Evolutionary conservation across 2,329 filamentous ascomycete species (phyloP), one percentile per base, ranked within the genome.

Genomic region (Cladosporium sp.): DNA sequence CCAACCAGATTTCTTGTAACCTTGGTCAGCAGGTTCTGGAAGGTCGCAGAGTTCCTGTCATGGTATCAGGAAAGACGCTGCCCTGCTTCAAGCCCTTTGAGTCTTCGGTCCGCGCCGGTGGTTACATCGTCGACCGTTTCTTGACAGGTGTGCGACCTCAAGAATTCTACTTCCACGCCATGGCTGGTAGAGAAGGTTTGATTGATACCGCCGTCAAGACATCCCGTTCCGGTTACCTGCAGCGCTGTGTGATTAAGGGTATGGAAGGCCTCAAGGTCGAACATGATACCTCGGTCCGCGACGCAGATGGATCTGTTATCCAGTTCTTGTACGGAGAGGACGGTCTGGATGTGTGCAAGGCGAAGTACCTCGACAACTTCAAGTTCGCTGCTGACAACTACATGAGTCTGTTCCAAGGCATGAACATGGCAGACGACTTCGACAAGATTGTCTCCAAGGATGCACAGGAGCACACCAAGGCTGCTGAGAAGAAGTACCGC

Each of bases 151-250:
- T 99, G 62, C 87, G 93, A 57, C 94, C 94, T 4, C 94, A 99
- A 70, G 95, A 99, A 73, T 99, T 97, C 74, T 99, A 93, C 74
- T 99, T 99, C 80, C 94, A 99, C 83, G 92, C 95, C 75, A 99
- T 99, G 95, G 94, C 93, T 70, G 95, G 95, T 67, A 86, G 94
- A 77, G 95, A 99, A 82, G 94, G 94, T 80, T 80, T 99, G 65
- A 99, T 99, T 71, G 94, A 99, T 82, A 99, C 94, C 19, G 94
- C 94, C 64, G 94, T 99, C 74, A 99, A 99, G 78, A 99, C 94
- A 1, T 96, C 93, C 9, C 88, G 94, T 70, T 97, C 94, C 28
- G 95, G 94, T 61, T 99, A 99, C 72, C 80, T 99, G 54, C 94
- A 99, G 73, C 84, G 95, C 71, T 99, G 94, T 82, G 82, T 99